A percentile compares a stretch with the other conserved stretches of the same genome.
Evolutionary conservation across 805 yeast species (phyloP).

Genomic region (Sugiyamaella floridensis): DNA sequence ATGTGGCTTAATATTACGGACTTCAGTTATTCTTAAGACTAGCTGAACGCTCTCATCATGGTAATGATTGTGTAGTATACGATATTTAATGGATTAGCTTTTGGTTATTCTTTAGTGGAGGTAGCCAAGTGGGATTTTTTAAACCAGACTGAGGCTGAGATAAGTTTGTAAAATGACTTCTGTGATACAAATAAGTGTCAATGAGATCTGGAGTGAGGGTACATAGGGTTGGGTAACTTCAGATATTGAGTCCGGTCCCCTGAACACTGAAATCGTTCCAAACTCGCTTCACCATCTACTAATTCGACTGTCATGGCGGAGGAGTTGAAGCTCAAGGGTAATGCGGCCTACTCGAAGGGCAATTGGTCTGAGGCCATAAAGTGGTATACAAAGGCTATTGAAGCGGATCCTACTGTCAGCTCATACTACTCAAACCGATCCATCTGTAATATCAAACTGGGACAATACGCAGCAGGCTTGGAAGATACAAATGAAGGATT

Average conservation of each 20-base stretch:
- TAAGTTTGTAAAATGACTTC: too few relatives aligned
- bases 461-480: constrained; percentile 11
- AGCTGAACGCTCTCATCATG: not conserved
- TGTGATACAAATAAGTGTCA: too few relatives aligned
- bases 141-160: too few relatives aligned
- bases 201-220: too few relatives aligned
- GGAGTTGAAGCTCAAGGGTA: constrained; percentile 9
- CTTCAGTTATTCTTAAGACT: constrained; percentile 15
- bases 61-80: not conserved
- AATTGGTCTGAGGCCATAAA: constrained; percentile 14
- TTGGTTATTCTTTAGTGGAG: not conserved
- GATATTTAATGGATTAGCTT: too few relatives aligned
- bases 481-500: constrained; percentile 15
- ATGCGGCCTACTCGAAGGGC: constrained; percentile 6
- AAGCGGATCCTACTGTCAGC: constrained; percentile 6
- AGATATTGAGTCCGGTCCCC: too few relatives aligned
- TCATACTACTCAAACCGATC: constrained; percentile 22
- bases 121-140: not conserved
- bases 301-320: not conserved
- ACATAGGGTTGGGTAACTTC: too few relatives aligned
- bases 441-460: constrained; percentile 17
- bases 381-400: constrained; percentile 17
- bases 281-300: not conserved
- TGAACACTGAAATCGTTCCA: not conserved
- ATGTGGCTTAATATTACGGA: constrained; percentile 18